These are phyloP conservation scores for Amanita pseudoporphyria DNA, from an alignment of 768 basidiomycete genomes.

Conservation along the genomic window DNA sequence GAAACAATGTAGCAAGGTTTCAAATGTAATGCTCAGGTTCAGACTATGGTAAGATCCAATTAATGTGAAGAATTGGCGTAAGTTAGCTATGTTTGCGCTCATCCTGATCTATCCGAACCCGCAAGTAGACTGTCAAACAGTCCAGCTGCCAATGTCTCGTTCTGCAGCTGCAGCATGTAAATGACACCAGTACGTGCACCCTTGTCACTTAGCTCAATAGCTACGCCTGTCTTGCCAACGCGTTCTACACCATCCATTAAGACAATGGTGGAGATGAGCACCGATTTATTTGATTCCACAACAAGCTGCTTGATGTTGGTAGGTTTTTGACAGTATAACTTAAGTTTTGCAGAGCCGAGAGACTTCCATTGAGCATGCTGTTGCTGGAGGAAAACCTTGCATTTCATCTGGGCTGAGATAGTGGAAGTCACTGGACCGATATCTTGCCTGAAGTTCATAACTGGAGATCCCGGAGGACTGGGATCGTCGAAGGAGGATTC, in stretches of 20 bases:
- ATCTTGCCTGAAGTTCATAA: conserved; percentile 38
- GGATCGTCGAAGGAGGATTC: conserved; percentile 52
- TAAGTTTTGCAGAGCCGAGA: conserved; percentile 78
- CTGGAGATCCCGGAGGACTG: conserved; percentile 81
- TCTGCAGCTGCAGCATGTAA: conserved; percentile 95
- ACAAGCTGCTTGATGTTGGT: conserved; percentile 95
- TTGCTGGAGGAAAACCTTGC: conserved; percentile 95
- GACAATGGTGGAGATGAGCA: conserved; percentile 92
- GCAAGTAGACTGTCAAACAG: conserved; percentile 81
- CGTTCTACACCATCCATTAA: conserved; percentile 94
- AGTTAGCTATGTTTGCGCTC: not conserved
- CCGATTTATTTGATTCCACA: conserved; percentile 72
- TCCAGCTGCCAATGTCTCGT: conserved; percentile 76
- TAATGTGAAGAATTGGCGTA: not conserved
- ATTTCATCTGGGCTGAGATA: conserved; percentile 89
- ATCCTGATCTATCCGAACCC: conserved; percentile 66
- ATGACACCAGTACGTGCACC: conserved; percentile 90
- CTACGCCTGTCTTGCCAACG: conserved; percentile 97
- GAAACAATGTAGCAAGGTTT: not conserved
- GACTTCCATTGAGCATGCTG: conserved; percentile 98
- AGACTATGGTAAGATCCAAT: not conserved
- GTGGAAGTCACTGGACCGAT: conserved; percentile 67
- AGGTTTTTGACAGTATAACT: conserved; percentile 76
- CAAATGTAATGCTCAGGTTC: not conserved
- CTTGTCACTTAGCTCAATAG: conserved; percentile 88